Base-by-base conservation (phyloP, 148 eudicot genomes). In the Pharnaceum exiguum region DNA sequence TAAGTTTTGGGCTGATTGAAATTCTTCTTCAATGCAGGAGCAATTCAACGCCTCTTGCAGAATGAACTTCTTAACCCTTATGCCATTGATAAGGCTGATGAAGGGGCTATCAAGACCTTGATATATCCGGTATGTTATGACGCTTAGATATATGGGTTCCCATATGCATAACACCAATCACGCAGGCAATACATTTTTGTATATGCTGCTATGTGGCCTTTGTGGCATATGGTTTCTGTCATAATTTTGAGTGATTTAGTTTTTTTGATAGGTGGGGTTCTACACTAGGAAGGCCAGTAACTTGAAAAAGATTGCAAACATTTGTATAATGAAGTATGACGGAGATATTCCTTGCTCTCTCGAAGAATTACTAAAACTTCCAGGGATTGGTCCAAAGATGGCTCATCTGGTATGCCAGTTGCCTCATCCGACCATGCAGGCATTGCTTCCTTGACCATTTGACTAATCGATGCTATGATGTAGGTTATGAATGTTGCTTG, bases 371-470 rank as follows among this genome's bases (percentile, higher is more conserved):
- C 90, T 88, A 6, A 71, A 63, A 54, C 99, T 88, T 57, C 96
- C 96, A 43, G 99, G 99, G 40, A 81, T 93, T 50, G 98, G 98
- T 71, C 98, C 96, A 9, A 93, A 93, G 77, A 93, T 93, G 81
- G 98, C 95, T 71, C 95, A 93, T 79, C 63, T 93, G 88, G 98
- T 93, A 73, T 29, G 81, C 45, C 35, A 59, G 51, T 31, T 50
- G 18, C 43, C 16, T 64, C 19, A 9, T 52, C 29, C 10, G 10
- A 35, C 33, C 30, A n/a, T n/a, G 0, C 1, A 8, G 62, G 28
- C 10, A 2, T 46, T 51, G 28, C 63, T 55, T 73, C 36, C n/a
- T n/a, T n/a, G n/a, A n/a, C n/a, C n/a, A 63, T 51, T 51, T 38
- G 48, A 46, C 53, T 36, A 31, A 18, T 39, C 1, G 13, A n/a